Evolutionary conservation across 2,329 filamentous ascomycete genomes (phyloP).

Genomic region (Epicoccum sorghinum): DNA sequence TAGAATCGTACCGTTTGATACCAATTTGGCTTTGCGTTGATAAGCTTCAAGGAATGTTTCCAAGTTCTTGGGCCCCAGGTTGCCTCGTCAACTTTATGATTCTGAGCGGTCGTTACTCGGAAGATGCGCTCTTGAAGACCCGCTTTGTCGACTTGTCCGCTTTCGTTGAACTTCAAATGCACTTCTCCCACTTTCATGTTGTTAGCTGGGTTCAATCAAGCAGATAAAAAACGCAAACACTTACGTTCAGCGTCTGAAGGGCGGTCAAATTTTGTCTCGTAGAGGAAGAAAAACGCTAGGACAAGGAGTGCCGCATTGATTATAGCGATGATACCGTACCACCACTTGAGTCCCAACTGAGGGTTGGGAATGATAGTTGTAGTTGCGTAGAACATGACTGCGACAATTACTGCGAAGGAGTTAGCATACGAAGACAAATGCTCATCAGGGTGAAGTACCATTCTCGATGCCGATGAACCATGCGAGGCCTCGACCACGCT

Average conservation of each 20-base stretch:
- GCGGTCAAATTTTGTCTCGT: not conserved
- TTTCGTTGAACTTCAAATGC: not conserved
- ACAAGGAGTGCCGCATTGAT: not conserved
- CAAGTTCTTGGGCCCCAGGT: not conserved
- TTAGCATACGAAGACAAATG: not conserved
- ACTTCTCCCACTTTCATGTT: not conserved
- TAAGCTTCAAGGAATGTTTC: not conserved
- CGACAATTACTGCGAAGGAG: not conserved
- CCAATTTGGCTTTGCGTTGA: not conserved
- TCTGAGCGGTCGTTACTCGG: not conserved
- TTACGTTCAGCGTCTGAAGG: constrained; percentile 1
- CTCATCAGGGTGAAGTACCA: not conserved
- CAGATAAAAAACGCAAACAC: not conserved
- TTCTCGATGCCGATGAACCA: constrained; percentile 1
- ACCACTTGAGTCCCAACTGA: not conserved
- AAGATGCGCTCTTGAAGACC: not conserved
- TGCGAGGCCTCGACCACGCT: not conserved
- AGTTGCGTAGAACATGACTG: not conserved
- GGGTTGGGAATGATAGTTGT: not conserved
- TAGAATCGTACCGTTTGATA: not conserved
- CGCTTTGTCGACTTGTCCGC: not conserved
- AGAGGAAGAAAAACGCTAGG: not conserved
- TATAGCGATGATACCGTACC: not conserved
- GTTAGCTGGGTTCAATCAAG: not conserved
- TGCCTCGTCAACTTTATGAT: not conserved